Percentiles rank a stretch among this genome's conserved stretches.
Evolutionary conservation across 441 rosid genomes (phyloP).

Genomic region (Erodium trifolium): DNA sequence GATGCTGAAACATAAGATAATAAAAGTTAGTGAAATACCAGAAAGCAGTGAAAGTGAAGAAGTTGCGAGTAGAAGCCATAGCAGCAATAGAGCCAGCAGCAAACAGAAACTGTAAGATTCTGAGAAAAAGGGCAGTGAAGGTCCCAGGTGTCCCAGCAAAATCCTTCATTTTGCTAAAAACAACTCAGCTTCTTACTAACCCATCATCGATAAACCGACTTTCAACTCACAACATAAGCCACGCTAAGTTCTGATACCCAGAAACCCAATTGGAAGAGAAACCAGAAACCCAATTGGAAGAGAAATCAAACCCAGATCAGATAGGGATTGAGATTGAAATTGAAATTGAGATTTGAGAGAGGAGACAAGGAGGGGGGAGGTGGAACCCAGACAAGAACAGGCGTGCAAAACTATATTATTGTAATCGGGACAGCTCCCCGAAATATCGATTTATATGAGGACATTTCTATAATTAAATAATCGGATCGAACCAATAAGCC

Average conservation of each 20-base stretch:
- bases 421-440: too few species aligned
- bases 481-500: too few species aligned
- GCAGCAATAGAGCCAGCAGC: constrained; percentile 70
- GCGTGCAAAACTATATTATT: too few species aligned
- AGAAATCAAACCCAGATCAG: neutral
- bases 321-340: neutral
- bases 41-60: constrained; percentile 68
- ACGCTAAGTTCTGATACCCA: too few species aligned
- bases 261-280: neutral
- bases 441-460: too few species aligned
- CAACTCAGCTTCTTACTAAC: neutral
- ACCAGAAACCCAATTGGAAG: neutral
- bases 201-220: neutral
- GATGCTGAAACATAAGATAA: neutral
- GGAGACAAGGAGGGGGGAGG: neutral
- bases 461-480: too few species aligned
- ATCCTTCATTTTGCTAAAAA: constrained; percentile 43
- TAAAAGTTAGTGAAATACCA: constrained; percentile 34
- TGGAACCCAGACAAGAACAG: too few species aligned
- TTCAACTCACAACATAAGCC: neutral
- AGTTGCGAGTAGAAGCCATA: constrained; percentile 50
- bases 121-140: constrained; percentile 50
- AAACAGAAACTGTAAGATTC: constrained; percentile 60
- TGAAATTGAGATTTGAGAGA: neutral
- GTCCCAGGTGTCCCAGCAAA: constrained; percentile 88